Base-by-base conservation (phyloP, 2,329 filamentous ascomycete genomes). In the Ascochyta fabae region DNA sequence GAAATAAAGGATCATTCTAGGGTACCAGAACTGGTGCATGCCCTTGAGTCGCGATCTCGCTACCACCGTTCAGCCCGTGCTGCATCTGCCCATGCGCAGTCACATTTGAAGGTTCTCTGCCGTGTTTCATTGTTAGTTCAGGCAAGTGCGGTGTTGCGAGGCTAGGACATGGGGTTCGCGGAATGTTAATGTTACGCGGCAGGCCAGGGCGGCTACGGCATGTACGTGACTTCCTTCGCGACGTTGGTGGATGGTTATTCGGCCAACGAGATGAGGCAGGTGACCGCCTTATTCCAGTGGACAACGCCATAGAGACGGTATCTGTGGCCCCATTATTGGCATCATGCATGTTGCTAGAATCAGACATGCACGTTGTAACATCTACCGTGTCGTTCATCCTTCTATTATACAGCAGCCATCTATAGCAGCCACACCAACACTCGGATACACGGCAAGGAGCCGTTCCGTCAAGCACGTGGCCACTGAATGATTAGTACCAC, bases 1-100 rank as follows among this genome's bases (percentile, higher is more conserved):
- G 46, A 38, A 45, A 35, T 39, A 44, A 50, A 46, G 29, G 19
- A 50, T 50, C 36, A 6, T 56, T 50, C 47, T 51, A 51, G 47
- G 38, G 42, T 51, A 47, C 47, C 46, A 50, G 31, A 40, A n/a
- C 38, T 19, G 4, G 31, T 24, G 24, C 19, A 24, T 42, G 24
- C 24, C 35, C 36, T 35, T 26, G 46, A 49, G 31, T 46, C 36
- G 22, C n/a, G 36, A 19, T 26, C 19, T 42, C 46, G 41, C 42
- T 38, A 50, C 41, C 52, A 46, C 9, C n/a, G n/a, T 42, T 45
- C 41, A 46, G 41, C 46, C 15, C 16, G 42, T 40, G 46, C 53
- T 50, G 46, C 42, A 51, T 38, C 33, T 48, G 38, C 31, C 52
- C 47, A 41, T 39, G 42, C 42, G 43, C 42, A 43, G 26, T 48